Base-by-base conservation (phyloP, 495 filamentous ascomycete species). In the Zalerion maritima region DNA sequence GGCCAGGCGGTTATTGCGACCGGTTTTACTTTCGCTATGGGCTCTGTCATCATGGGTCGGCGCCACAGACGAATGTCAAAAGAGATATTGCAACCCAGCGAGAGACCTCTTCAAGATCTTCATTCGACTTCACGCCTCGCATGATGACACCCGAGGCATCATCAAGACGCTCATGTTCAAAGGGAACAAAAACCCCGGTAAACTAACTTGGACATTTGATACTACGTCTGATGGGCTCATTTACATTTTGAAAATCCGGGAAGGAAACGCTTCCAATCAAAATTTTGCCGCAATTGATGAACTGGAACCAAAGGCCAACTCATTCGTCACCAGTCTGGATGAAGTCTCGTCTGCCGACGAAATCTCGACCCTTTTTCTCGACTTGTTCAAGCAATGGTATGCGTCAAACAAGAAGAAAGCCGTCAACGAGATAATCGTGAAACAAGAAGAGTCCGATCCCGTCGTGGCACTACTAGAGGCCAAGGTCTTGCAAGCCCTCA, bases 21-120 rank as follows among this genome's bases (percentile, higher is more conserved):
- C 71, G 1, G 50, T 81, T 21, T 46, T 78, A 14, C 55, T 78
- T n/a, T 66, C 73, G 0, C 53, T 85, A 1, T 86, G 79, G 80
- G 67, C 72, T 2, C 43, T 86, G 18, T 51, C 66, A 12, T 68
- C 63, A 9, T 80, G 69, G 52, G 45, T 64, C 2, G 36, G 40
- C 14, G 27, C 37, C 4, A 35, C 20, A 6, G 14, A 36, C 3
- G 34, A 39, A 4, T 28, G 46, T 4, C 43, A 47, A 7, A 43
- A 50, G 8, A 42, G 44, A 13, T 54, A 58, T 27, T 49, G 55
- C 32, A 34, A 30, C 24, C 52, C 54, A 1, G 58, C 64, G 2
- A 36, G 31, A 18, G 39, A 53, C n/a, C 42, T 69, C 2, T 36
- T 71, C 7, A 49, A 55, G 29, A 59, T 55, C 8, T 55, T 50